Evolutionary conservation across 257 asterid species (phyloP).

Genomic region (Perilla frutescens): DNA sequence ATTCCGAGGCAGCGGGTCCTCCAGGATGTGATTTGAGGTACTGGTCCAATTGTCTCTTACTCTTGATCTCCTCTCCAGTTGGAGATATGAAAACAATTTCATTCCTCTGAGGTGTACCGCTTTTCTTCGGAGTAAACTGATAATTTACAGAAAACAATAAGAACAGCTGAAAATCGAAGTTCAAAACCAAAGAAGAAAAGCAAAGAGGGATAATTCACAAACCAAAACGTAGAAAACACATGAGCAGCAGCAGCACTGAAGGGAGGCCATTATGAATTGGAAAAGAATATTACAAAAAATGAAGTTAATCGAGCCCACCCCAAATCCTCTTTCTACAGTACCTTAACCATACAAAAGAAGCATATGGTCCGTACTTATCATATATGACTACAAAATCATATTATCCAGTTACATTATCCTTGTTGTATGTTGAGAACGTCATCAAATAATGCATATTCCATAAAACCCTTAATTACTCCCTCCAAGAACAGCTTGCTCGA

Average conservation of each 20-base stretch:
- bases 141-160: conserved; percentile 11
- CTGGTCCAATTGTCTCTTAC: conserved; percentile 61
- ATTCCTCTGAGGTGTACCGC: conserved; percentile 43
- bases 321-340: not conserved
- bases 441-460: too few relatives aligned
- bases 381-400: not conserved
- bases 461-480: too few relatives aligned
- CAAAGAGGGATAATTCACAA: not conserved
- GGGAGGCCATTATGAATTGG: not conserved
- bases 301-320: not conserved
- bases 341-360: conserved; percentile 2
- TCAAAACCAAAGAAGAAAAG: conserved; percentile 6
- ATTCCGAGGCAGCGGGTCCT: conserved; percentile 55
- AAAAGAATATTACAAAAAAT: not conserved
- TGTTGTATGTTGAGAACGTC: not conserved
- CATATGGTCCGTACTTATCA: not conserved
- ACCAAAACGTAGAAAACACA: conserved; percentile 1
- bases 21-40: conserved; percentile 76
- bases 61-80: conserved; percentile 69
- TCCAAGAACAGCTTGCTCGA: not conserved
- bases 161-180: conserved; percentile 6
- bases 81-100: conserved; percentile 58
- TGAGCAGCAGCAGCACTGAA: not conserved
- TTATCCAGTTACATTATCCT: conserved; percentile 1
- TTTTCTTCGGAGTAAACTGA: conserved; percentile 53